Base-by-base conservation (phyloP, 805 yeast species). In the Candida insectorum region DNA sequence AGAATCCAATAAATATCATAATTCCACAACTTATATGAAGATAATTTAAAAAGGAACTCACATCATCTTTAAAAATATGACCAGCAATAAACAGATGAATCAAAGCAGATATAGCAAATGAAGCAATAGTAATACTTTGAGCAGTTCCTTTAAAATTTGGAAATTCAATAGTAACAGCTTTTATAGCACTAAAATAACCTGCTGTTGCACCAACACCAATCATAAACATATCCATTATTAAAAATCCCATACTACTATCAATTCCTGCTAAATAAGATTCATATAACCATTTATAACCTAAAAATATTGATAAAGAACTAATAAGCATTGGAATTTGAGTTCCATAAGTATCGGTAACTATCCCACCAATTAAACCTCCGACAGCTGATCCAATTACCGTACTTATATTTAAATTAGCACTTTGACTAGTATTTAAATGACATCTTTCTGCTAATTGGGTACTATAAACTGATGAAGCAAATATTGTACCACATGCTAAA, bases 71-170 rank as follows among this genome's bases (percentile, higher is more conserved):
- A 16, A 51, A 53, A 3, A 52, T 22, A 13, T 37, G 31, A 23
- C 54, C 41, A 12, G 52, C 39, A 12, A 56, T 39, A 7, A 39
- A 38, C 43, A 51, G 52, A 40, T 43, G 58, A 6, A 59, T 17
- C 24, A 59, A 43, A 27, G 59, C 51, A 8, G 62, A 49, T 7
- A 60, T 58, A n/a, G 65, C 65, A 48, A 60, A 60, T 8, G 60
- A 54, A 2, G 65, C 61, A 29, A 60, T 60, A 11, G 65, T 58
- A 10, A 60, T 41, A 34, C 62, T 56, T 40, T 60, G 65, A 6
- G 65, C 65, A 1, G 61, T 43, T n/a, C 61, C 62, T 37, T 56
- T 59, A 33, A 31, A 49, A 15, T 45, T 43, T 5, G 65, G 65
- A 30, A 60, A 60, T 33, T 47, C 49, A 6, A 59, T 34, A 1